A percentile compares a stretch with the other conserved stretches of the same genome.
Evolutionary conservation across 2,329 filamentous ascomycete genomes (phyloP).

Genomic region (Cercospora berteroae): DNA sequence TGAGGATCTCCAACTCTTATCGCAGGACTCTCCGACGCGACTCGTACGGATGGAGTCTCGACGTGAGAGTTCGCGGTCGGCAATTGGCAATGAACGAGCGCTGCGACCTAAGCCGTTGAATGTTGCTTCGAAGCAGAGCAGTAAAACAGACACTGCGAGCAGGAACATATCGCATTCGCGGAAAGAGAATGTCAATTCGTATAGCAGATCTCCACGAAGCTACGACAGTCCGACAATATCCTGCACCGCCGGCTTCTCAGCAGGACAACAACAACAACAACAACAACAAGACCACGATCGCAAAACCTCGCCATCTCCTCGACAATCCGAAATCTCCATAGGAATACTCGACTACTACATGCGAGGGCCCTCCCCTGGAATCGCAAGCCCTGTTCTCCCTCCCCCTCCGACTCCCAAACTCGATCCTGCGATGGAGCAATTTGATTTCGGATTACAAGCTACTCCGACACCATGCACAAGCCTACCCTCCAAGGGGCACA

Average conservation of each 20-base stretch:
- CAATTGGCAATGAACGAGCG: background rate
- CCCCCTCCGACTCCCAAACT: conserved; percentile 23
- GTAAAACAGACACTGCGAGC: background rate
- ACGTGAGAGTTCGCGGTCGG: background rate
- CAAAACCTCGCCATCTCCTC: conserved; percentile 22
- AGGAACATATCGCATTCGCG: background rate
- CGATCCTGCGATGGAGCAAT: conserved; percentile 30
- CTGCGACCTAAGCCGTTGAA: background rate
- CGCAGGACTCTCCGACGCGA: background rate
- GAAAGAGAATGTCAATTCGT: background rate
- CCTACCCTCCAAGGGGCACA: background rate
- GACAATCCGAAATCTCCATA: conserved; percentile 34
- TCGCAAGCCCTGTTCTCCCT: conserved; percentile 11
- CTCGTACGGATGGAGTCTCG: background rate
- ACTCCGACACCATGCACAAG: conserved; percentile 18
- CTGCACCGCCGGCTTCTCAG: background rate
- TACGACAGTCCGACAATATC: background rate
- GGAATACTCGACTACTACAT: conserved; percentile 37
- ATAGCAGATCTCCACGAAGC: background rate
- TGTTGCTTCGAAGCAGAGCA: background rate
- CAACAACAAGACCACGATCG: background rate
- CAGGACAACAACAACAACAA: background rate
- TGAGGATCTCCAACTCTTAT: background rate
- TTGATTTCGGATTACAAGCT: conserved; percentile 32
- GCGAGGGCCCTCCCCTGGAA: conserved; percentile 15